A percentile compares a stretch with the other conserved stretches of the same genome.
Conservation (phyloP, 1,284 basidiomycete species). For the Tilletia setariae region DNA sequence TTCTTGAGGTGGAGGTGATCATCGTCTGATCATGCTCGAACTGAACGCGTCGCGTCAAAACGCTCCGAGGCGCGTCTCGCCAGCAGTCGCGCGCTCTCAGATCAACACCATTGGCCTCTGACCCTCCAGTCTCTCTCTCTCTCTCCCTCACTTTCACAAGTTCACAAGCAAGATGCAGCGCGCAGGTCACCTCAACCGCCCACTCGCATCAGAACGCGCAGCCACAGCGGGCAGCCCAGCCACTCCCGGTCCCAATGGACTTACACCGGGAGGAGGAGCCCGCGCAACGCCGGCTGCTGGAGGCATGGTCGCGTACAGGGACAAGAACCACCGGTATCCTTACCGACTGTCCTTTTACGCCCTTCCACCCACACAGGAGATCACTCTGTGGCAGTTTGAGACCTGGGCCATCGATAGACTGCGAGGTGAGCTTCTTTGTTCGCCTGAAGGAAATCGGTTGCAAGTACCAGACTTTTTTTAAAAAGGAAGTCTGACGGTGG, state of each 20-base stretch:
- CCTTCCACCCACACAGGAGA: conserved; percentile 77
- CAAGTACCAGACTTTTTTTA: too few relatives aligned
- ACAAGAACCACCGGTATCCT: conserved; percentile 26
- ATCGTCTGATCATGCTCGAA: too few relatives aligned
- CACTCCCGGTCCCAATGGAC: conserved; percentile 9
- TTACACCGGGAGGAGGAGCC: neutral
- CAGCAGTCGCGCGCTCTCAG: neutral
- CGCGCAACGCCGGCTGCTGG: neutral
- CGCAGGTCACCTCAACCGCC: neutral
- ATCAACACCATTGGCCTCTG: neutral
- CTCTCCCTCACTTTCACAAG: neutral
- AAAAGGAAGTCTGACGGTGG: too few relatives aligned
- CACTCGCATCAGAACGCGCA: neutral
- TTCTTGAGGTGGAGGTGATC: too few relatives aligned
- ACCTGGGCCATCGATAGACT: conserved; percentile 83
- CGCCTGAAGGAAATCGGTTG: too few relatives aligned
- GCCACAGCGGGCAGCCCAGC: conserved; percentile 6
- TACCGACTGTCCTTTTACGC: conserved; percentile 64
- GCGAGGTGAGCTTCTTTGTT: conserved; percentile 59
- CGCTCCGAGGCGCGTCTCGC: too few relatives aligned
- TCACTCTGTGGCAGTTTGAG: conserved; percentile 96
- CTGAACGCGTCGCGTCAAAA: too few relatives aligned
- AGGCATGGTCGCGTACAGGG: conserved; percentile 1
- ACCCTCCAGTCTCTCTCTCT: neutral
- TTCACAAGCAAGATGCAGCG: neutral